A percentile compares a stretch with the other conserved stretches of the same genome.
Conservation (phyloP, 2,329 filamentous ascomycete genomes). For the Coniella lustricola region DNA sequence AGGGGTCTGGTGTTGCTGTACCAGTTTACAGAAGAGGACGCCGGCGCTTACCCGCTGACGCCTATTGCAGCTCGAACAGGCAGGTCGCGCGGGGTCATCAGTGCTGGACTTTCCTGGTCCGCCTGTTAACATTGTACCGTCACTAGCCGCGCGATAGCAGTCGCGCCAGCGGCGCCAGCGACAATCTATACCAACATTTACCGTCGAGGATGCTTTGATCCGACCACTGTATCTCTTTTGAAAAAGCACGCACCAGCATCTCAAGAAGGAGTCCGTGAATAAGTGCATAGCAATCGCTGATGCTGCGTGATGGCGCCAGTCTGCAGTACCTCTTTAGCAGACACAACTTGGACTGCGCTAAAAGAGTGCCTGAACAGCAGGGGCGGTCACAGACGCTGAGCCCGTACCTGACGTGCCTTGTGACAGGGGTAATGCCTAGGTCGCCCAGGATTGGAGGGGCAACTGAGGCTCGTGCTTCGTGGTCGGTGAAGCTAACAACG, state of each 20-base stretch:
- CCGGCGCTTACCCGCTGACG: background rate
- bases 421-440: conserved; percentile 7
- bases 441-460: conserved; percentile 14
- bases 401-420: background rate
- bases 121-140: conserved; percentile 13
- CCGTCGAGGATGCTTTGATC: too few species aligned
- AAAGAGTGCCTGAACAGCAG: conserved; percentile 8
- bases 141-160: background rate
- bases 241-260: too few species aligned
- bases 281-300: too few species aligned
- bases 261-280: too few species aligned
- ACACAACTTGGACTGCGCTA: background rate
- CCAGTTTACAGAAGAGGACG: background rate
- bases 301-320: too few species aligned
- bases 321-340: background rate
- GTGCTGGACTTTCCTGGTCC: background rate
- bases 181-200: too few species aligned
- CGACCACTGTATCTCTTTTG: too few species aligned
- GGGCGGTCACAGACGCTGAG: conserved; percentile 4
- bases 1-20: background rate
- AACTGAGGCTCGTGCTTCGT: conserved; percentile 9
- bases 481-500: conserved; percentile 15
- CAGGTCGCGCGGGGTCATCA: conserved; percentile 7
- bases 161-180: background rate
- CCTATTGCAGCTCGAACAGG: conserved; percentile 3